Conservation (phyloP, 148 eudicot genomes). For the Drosera capensis region DNA sequence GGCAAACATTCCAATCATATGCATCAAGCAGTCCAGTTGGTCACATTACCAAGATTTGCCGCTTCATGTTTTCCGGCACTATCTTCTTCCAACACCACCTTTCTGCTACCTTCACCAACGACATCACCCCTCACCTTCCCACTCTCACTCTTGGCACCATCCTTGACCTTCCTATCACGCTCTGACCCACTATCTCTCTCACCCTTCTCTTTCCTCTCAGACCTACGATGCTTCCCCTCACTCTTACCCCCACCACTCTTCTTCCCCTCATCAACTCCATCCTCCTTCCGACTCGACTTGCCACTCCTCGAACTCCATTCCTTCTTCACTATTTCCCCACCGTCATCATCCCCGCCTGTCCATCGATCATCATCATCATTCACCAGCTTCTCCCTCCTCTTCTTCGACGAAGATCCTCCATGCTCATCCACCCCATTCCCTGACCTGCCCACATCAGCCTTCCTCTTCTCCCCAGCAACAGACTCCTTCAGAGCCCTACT, state of each 20-base stretch:
- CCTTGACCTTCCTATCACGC: conserved; percentile 38
- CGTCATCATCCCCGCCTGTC: conserved; percentile 40
- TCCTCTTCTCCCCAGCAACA: conserved; percentile 56
- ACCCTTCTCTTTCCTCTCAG: conserved; percentile 60
- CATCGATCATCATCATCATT: conserved; percentile 66
- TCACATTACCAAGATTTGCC: conserved; percentile 68
- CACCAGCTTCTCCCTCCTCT: conserved; percentile 60
- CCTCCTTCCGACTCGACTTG: conserved; percentile 45
- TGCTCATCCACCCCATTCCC: conserved; percentile 36
- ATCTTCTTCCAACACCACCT: conserved; percentile 30
- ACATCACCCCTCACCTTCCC: conserved; percentile 13
- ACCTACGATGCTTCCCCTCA: conserved; percentile 56
- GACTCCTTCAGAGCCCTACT: conserved; percentile 45
- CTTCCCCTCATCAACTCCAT: conserved; percentile 44
- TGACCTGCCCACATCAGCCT: conserved; percentile 21
- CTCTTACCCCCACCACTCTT: conserved; percentile 34
- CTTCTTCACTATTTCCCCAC: conserved; percentile 16
- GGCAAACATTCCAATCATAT: too few species aligned
- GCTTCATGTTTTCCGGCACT: conserved; percentile 30
- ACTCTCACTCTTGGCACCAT: conserved; percentile 20
- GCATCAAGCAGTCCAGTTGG: too few species aligned
- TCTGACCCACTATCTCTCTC: conserved; percentile 54
- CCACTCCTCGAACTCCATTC: conserved; percentile 29
- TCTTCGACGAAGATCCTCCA: conserved; percentile 32
- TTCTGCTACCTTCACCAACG: conserved; percentile 29